These are phyloP conservation scores for Schizochytrium sp. DNA, from an alignment of 108 stramenopile species.

Conservation along the genomic window DNA sequence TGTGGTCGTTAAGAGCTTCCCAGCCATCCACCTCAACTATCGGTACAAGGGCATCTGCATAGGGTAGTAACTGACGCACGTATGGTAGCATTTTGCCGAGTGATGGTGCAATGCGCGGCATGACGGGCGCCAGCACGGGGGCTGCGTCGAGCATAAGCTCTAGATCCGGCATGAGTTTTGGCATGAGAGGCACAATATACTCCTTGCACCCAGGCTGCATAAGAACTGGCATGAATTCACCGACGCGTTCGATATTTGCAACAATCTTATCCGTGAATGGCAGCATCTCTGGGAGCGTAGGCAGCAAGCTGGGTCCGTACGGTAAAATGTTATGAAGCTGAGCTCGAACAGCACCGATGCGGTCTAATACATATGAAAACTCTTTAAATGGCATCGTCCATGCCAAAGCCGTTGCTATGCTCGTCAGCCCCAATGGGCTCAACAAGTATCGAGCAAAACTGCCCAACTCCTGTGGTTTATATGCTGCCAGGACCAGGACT, in stretches of 20 bases:
- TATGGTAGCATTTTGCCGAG: not conserved
- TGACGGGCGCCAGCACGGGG: constrained; percentile 25
- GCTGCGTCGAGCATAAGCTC: constrained; percentile 40
- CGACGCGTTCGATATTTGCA: constrained; percentile 54
- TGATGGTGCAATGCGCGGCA: constrained; percentile 2
- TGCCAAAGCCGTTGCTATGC: not conserved
- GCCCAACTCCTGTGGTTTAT: not conserved
- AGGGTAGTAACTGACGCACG: not conserved
- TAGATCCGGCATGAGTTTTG: constrained; percentile 54
- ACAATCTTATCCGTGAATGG: constrained; percentile 47
- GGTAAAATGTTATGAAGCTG: not conserved
- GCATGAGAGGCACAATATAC: constrained; percentile 46
- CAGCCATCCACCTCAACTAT: constrained; percentile 54
- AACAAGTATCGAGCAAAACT: not conserved
- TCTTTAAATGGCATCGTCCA: constrained; percentile 42
- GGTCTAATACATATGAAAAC: constrained; percentile 2
- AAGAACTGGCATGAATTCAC: constrained; percentile 28
- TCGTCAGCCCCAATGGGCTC: not conserved
- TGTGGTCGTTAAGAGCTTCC: constrained; percentile 16
- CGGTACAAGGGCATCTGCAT: constrained; percentile 6
- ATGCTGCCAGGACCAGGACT: not conserved
- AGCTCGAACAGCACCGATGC: constrained; percentile 29
- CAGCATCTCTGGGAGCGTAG: constrained; percentile 35
- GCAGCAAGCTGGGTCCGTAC: constrained; percentile 2
- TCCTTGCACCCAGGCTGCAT: constrained; percentile 60